These are phyloP conservation scores for Calocybe cyanea DNA, from an alignment of 768 basidiomycete genomes.

Conservation along the genomic window DNA sequence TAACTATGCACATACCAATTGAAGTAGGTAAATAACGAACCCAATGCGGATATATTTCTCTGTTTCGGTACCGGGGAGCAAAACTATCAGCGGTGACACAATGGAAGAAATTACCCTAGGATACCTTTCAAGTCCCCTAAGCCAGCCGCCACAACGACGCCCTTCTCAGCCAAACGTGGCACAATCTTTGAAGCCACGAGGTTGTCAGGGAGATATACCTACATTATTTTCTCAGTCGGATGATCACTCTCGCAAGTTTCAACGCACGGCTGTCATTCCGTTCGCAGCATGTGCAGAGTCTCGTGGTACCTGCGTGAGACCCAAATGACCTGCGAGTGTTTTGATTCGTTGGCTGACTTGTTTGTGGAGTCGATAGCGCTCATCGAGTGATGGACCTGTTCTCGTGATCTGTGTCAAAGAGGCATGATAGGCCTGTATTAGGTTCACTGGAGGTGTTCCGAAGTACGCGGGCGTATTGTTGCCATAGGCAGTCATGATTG, in stretches of 20 bases:
- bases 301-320: constrained; percentile 62
- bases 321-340: constrained; percentile 54
- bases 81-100: neutral
- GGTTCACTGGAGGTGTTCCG: constrained; percentile 84
- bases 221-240: neutral
- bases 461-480: constrained; percentile 75
- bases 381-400: constrained; percentile 54
- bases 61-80: constrained; percentile 18
- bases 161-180: constrained; percentile 58
- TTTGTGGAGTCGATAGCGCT: constrained; percentile 68
- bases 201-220: constrained; percentile 76
- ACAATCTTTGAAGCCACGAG: constrained; percentile 64
- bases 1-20: neutral
- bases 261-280: constrained; percentile 78
- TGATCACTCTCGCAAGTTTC: neutral
- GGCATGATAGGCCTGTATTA: constrained; percentile 81
- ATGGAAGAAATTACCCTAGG: constrained; percentile 8
- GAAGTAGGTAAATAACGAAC: constrained; percentile 26
- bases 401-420: constrained; percentile 66
- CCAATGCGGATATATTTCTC: constrained; percentile 83
- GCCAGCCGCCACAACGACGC: constrained; percentile 78
- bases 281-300: constrained; percentile 62
- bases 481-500: constrained; percentile 86
- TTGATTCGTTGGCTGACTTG: constrained; percentile 63
- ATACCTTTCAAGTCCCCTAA: constrained; percentile 68